Conservation (phyloP, 495 filamentous ascomycete genomes). For the Lasiosphaeria ovina region DNA sequence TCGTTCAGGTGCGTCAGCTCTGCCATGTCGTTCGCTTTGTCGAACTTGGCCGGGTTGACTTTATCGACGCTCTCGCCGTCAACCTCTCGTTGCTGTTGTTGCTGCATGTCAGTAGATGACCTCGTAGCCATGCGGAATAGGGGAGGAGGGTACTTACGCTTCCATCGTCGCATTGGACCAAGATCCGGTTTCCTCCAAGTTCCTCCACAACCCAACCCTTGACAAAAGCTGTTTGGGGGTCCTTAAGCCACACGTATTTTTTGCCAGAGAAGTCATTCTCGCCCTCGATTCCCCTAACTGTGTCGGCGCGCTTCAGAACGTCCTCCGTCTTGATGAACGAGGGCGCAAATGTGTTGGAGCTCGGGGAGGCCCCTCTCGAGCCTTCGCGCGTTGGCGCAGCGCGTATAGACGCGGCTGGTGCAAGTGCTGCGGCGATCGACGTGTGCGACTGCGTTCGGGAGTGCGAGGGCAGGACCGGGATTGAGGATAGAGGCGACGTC, state of each 20-base stretch:
- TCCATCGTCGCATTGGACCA: conserved; percentile 93
- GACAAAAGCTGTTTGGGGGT: conserved; percentile 82
- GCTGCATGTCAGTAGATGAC: conserved; percentile 22
- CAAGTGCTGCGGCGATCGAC: conserved; percentile 25
- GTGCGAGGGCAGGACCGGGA: conserved; percentile 33
- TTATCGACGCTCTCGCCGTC: conserved; percentile 87
- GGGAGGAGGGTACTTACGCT: conserved; percentile 56
- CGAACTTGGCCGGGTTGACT: conserved; percentile 98
- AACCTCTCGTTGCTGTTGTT: conserved; percentile 74
- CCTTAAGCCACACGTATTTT: conserved; percentile 94
- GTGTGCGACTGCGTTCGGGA: conserved; percentile 46
- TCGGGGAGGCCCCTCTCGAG: conserved; percentile 54
- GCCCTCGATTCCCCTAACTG: conserved; percentile 77
- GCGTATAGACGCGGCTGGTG: conserved; percentile 30
- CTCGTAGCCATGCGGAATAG: background rate
- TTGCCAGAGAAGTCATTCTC: conserved; percentile 99
- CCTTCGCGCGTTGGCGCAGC: conserved; percentile 55
- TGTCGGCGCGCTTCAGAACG: conserved; percentile 60
- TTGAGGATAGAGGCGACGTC: conserved; percentile 45
- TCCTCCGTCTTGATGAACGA: conserved; percentile 89
- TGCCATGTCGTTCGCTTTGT: conserved; percentile 99
- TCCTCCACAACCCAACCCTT: conserved; percentile 91
- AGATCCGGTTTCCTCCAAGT: conserved; percentile 58
- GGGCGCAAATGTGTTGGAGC: conserved; percentile 83
- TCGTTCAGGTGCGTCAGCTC: conserved; percentile 98